Conservation (phyloP, 352 stramenopile species). For the Globisporangium okanoganense region DNA sequence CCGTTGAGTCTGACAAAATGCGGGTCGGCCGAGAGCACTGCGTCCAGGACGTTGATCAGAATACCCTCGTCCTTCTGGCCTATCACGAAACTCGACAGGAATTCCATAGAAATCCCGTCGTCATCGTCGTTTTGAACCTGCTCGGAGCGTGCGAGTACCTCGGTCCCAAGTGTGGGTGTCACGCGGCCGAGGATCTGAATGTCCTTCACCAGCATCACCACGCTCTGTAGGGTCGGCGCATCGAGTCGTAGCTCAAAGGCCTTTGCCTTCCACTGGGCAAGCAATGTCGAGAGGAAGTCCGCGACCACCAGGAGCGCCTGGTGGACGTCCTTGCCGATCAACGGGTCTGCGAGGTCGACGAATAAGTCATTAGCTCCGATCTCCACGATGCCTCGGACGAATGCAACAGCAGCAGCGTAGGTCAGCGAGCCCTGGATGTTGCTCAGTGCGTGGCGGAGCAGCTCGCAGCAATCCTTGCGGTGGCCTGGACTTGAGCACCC, state of each 20-base stretch:
- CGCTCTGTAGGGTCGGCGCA: conserved; percentile 31
- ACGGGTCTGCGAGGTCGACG: conserved; percentile 17
- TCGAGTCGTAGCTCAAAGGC: conserved; percentile 25
- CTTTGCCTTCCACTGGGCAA: conserved; percentile 26
- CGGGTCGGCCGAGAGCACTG: conserved; percentile 34
- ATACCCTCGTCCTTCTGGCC: conserved; percentile 23
- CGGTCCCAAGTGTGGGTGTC: background rate
- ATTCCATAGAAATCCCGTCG: background rate
- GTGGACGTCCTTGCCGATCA: conserved; percentile 23
- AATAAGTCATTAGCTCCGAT: conserved; percentile 20
- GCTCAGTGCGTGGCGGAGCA: conserved; percentile 41
- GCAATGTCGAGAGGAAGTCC: conserved; percentile 22
- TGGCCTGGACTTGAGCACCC: conserved; percentile 31
- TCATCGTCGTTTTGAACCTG: background rate
- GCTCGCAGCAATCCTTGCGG: conserved; percentile 37
- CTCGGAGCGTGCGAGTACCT: conserved; percentile 1
- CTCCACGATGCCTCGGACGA: conserved; percentile 31
- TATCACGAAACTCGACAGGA: conserved; percentile 21
- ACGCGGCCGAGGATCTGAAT: conserved; percentile 27
- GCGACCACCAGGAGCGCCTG: conserved; percentile 22
- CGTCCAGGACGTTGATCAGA: conserved; percentile 41
- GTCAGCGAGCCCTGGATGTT: conserved; percentile 31
- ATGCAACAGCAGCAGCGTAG: conserved; percentile 33
- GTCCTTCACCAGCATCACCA: conserved; percentile 48
- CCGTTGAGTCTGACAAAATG: conserved; percentile 25